phyloP scores from a whole-genome alignment of 139 green algal species.

The Desmodesmus armatus region DNA sequence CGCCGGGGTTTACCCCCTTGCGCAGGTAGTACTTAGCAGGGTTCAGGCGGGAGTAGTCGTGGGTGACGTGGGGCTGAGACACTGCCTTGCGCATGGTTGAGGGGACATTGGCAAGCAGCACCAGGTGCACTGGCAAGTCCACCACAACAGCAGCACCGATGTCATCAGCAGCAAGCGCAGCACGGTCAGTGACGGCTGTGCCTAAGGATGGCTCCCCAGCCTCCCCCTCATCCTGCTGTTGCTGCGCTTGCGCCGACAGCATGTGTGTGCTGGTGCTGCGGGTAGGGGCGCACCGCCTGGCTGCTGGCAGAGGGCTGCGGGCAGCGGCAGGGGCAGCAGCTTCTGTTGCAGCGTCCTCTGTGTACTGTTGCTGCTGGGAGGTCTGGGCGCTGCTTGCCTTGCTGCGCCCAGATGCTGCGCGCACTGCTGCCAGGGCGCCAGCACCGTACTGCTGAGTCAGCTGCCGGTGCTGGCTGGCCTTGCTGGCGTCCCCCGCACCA shows the following conservation, averaged over 20 bases:
- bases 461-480: not conserved
- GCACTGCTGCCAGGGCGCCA: not conserved
- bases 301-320: not conserved
- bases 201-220: not conserved
- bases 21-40: constrained; percentile 13
- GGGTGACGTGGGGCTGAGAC: not conserved
- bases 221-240: too few relatives aligned
- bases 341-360: not conserved
- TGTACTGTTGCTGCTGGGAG: too few relatives aligned
- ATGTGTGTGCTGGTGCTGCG: not conserved
- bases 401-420: not conserved
- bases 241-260: not conserved
- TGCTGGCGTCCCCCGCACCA: too few relatives aligned
- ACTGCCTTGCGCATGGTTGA: constrained; percentile 14
- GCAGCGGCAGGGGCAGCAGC: too few relatives aligned
- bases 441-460: constrained; percentile 4
- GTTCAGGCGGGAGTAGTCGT: not conserved
- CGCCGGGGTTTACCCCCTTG: not conserved
- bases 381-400: too few relatives aligned
- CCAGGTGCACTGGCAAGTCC: constrained; percentile 13
- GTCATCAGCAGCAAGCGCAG: constrained; percentile 5
- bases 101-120: constrained; percentile 19
- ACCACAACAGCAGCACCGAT: constrained; percentile 16
- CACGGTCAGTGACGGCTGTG: not conserved
- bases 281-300: not conserved